Evolutionary conservation across 2,329 filamentous ascomycete species (phyloP).

Genomic region (Phialophora expanda): DNA sequence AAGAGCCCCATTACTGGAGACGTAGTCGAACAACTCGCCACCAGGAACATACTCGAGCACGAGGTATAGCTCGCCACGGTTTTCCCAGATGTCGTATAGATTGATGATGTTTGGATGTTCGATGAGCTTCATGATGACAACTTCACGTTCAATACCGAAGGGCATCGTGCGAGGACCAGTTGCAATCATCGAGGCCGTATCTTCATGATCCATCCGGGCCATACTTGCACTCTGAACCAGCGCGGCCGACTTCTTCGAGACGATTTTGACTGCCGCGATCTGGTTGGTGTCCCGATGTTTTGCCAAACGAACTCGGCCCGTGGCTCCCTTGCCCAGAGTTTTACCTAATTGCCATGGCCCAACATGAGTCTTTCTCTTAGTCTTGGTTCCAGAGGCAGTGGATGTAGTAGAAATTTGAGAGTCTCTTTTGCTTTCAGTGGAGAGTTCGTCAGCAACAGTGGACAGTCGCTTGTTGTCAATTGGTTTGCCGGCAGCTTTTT

Average conservation of each 20-base stretch:
- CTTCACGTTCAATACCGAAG: slow-evolving; percentile 88
- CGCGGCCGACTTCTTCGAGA: slow-evolving; percentile 79
- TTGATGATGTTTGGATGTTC: slow-evolving; percentile 94
- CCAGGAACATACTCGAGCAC: slow-evolving; percentile 90
- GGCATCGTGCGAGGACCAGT: slow-evolving; percentile 75
- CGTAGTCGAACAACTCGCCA: slow-evolving; percentile 85
- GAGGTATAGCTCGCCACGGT: slow-evolving; percentile 92
- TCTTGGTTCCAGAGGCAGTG: slow-evolving; percentile 49
- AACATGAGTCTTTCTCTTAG: slow-evolving; percentile 72
- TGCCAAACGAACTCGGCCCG: slow-evolving; percentile 83
- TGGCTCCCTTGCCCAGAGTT: slow-evolving; percentile 87
- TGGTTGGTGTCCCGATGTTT: slow-evolving; percentile 79
- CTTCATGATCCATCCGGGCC: slow-evolving; percentile 77
- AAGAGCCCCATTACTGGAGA: slow-evolving; percentile 74
- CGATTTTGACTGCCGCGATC: slow-evolving; percentile 91
- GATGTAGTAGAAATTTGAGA: slow-evolving; percentile 39
- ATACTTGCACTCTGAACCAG: slow-evolving; percentile 85
- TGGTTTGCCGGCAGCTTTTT: slow-evolving; percentile 22
- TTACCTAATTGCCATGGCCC: slow-evolving; percentile 93
- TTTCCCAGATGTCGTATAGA: slow-evolving; percentile 97
- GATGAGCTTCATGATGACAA: slow-evolving; percentile 95
- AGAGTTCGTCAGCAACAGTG: slow-evolving; percentile 55
- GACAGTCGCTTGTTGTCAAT: slow-evolving; percentile 60
- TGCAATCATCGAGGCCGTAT: slow-evolving; percentile 59
- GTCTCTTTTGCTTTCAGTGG: slow-evolving; percentile 56